These are phyloP conservation scores for Plasmodium gaboni DNA, from an alignment of 169 alveolate genomes.

Conservation along the genomic window DNA sequence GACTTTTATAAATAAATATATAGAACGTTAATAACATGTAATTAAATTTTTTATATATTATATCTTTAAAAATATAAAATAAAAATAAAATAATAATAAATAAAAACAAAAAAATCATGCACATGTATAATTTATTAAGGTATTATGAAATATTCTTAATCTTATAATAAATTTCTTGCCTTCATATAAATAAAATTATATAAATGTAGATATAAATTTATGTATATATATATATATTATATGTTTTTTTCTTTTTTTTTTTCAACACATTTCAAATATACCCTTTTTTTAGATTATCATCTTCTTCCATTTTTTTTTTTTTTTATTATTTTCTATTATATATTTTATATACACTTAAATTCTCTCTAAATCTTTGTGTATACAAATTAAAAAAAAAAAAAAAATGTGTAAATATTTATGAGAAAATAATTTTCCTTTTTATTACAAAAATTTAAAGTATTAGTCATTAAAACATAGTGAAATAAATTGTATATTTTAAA, in stretches of 20 bases:
- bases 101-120: too few species aligned
- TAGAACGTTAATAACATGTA: neutral
- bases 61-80: too few species aligned
- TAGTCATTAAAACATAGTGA: conserved; percentile 12
- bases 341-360: neutral
- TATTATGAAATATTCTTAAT: neutral
- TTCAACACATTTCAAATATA: neutral
- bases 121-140: too few species aligned
- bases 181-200: neutral
- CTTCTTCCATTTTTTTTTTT: conserved; percentile 53
- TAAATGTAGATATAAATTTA: conserved; percentile 7
- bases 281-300: conserved; percentile 51
- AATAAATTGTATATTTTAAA: conserved; percentile 15
- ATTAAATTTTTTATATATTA: too few species aligned
- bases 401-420: conserved; percentile 47
- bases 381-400: conserved; percentile 21
- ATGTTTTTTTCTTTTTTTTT: neutral
- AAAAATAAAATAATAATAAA: too few species aligned
- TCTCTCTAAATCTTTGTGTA: conserved; percentile 5
- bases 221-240: conserved; percentile 9
- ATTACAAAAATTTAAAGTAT: conserved; percentile 13
- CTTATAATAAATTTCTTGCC: neutral
- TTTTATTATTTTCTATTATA: neutral
- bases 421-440: conserved; percentile 3
- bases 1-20: neutral